These are phyloP conservation scores for Heliamphora pulchella DNA, from an alignment of 179 eudicot genomes.

Conservation along the genomic window DNA sequence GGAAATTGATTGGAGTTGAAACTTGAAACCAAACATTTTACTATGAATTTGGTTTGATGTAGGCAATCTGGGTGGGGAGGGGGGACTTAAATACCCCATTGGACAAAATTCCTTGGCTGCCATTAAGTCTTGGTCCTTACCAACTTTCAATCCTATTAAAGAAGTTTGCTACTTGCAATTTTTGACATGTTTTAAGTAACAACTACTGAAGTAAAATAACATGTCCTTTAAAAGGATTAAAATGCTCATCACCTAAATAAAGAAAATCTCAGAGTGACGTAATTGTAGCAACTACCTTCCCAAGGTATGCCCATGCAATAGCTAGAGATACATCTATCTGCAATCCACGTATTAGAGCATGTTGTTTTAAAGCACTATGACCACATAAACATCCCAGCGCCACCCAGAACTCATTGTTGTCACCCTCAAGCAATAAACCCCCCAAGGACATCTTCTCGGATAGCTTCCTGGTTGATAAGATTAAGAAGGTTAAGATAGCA, in stretches of 20 bases:
- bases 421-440: conserved; percentile 78
- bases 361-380: conserved; percentile 68
- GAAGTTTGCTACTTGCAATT: not conserved
- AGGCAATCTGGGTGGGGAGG: too few species aligned
- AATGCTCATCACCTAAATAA: not conserved
- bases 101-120: too few species aligned
- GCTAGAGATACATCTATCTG: conserved; percentile 93
- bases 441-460: conserved; percentile 95
- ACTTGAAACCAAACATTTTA: too few species aligned
- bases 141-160: not conserved
- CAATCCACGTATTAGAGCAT: conserved; percentile 78
- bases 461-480: conserved; percentile 49
- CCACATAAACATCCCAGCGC: conserved; percentile 69
- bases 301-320: conserved; percentile 96
- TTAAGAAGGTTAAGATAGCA: conserved; percentile 9
- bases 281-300: conserved; percentile 54
- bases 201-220: not conserved
- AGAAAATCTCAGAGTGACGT: not conserved
- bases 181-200: not conserved
- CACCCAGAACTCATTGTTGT: conserved; percentile 86
- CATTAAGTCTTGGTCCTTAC: not conserved
- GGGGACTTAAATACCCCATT: too few species aligned
- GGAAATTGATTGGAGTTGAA: too few species aligned
- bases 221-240: not conserved
- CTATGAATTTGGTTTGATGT: too few species aligned